phyloP scores from a whole-genome alignment of 2,329 filamentous ascomycete genomes.

The Penicillium thymicola region DNA sequence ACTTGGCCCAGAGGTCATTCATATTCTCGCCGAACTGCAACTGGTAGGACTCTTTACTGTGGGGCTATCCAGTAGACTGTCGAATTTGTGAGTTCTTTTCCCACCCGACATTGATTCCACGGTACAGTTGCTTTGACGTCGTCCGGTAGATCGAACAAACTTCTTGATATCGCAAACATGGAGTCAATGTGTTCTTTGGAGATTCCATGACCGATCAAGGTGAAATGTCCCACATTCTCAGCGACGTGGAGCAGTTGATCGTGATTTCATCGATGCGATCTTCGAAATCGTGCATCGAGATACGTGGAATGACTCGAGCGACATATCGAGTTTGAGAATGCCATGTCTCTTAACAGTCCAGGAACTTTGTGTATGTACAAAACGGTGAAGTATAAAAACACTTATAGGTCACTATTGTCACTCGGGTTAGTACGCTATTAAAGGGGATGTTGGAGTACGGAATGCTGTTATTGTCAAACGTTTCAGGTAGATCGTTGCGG shows the following conservation, averaged over 20 bases:
- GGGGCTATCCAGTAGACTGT: slow-evolving; percentile 57
- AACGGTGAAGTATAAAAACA: neutral
- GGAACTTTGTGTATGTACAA: neutral
- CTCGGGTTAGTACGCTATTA: neutral
- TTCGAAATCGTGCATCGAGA: slow-evolving; percentile 56
- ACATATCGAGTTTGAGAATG: slow-evolving; percentile 38
- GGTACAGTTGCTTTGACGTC: slow-evolving; percentile 53
- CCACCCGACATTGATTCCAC: slow-evolving; percentile 60
- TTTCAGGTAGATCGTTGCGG: neutral
- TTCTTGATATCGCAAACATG: slow-evolving; percentile 51
- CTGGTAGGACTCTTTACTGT: slow-evolving; percentile 62
- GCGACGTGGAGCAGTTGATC: slow-evolving; percentile 52
- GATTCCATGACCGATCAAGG: slow-evolving; percentile 56
- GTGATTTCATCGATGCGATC: slow-evolving; percentile 54
- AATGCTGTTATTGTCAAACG: neutral
- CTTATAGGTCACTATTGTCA: neutral
- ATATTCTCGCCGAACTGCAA: slow-evolving; percentile 59
- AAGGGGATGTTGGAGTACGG: neutral
- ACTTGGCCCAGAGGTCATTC: slow-evolving; percentile 52
- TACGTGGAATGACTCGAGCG: slow-evolving; percentile 47
- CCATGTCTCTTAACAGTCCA: neutral
- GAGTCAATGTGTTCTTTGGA: slow-evolving; percentile 47
- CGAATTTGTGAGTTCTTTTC: slow-evolving; percentile 58
- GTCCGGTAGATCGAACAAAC: slow-evolving; percentile 55
- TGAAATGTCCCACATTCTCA: slow-evolving; percentile 61